These are phyloP conservation scores for Claviceps digitariae DNA, from an alignment of 2,329 filamentous ascomycete species.

Conservation along the genomic window DNA sequence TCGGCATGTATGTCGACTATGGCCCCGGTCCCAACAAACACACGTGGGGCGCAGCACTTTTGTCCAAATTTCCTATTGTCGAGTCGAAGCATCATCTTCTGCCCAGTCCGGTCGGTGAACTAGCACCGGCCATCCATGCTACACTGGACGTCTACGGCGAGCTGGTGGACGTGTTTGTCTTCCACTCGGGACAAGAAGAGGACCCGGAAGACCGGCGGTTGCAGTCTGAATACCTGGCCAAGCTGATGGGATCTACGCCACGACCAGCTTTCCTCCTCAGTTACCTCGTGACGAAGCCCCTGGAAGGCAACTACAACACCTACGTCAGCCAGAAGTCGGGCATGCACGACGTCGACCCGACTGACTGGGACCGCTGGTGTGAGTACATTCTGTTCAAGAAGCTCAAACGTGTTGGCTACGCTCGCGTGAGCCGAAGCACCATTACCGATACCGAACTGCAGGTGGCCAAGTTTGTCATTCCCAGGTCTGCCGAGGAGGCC, in stretches of 20 bases:
- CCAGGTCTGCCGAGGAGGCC: constrained; percentile 44
- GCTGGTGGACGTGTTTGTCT: constrained; percentile 86
- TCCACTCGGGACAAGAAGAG: constrained; percentile 97
- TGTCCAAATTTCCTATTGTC: constrained; percentile 95
- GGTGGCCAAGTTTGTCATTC: constrained; percentile 87
- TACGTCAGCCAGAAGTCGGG: constrained; percentile 77
- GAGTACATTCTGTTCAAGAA: constrained; percentile 97
- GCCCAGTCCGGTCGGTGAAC: constrained; percentile 83
- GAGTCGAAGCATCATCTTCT: constrained; percentile 95
- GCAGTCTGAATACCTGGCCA: constrained; percentile 73
- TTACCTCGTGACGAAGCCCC: constrained; percentile 83
- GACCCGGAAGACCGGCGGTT: constrained; percentile 82
- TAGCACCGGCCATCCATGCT: constrained; percentile 93
- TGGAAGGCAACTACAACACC: constrained; percentile 90
- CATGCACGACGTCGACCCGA: constrained; percentile 89
- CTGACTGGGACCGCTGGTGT: constrained; percentile 96
- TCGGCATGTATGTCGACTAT: constrained; percentile 98
- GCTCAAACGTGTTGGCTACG: constrained; percentile 75
- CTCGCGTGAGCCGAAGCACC: constrained; percentile 71
- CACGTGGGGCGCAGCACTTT: constrained; percentile 85
- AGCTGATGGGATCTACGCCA: constrained; percentile 71
- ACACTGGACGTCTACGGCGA: constrained; percentile 88
- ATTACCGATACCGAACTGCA: constrained; percentile 98
- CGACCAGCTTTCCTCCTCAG: constrained; percentile 76
- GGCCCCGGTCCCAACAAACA: constrained; percentile 97